Evolutionary conservation across 306 rosid genomes (phyloP).

Genomic region (Acacia crassicarpa): DNA sequence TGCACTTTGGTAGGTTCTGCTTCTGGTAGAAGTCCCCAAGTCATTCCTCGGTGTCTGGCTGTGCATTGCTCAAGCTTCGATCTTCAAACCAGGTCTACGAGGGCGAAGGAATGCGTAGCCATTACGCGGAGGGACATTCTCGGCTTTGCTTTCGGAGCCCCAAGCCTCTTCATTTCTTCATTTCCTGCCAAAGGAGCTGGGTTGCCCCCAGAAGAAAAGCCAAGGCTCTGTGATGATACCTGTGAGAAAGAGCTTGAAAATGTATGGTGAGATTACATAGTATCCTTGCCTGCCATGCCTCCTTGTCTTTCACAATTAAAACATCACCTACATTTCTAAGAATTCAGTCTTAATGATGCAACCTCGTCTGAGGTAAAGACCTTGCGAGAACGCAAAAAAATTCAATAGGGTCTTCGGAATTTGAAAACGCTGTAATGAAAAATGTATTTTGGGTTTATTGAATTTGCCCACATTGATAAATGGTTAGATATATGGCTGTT

Average conservation of each 20-base stretch:
- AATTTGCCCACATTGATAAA: not conserved
- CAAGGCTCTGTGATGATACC: conserved; percentile 65
- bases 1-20: conserved; percentile 43
- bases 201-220: conserved; percentile 87
- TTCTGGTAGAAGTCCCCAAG: conserved; percentile 39
- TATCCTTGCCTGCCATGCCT: conserved; percentile 31
- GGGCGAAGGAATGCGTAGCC: conserved; percentile 38
- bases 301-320: not conserved
- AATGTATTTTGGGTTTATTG: conserved; percentile 9
- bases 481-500: conserved; percentile 5
- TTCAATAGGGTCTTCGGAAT: not conserved
- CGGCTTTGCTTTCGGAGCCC: conserved; percentile 63
- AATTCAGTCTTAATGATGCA: not conserved
- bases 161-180: conserved; percentile 51
- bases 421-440: not conserved
- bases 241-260: conserved; percentile 97
- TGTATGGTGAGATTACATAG: conserved; percentile 88
- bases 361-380: not conserved
- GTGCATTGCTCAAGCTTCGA: conserved; percentile 34
- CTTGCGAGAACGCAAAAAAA: not conserved
- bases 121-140: conserved; percentile 66
- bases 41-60: conserved; percentile 37
- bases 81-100: conserved; percentile 31
- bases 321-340: not conserved
- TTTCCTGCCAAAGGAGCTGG: conserved; percentile 78